Conservation (phyloP, 116 monocot genomes). For the Phalaenopsis hybrid region DNA sequence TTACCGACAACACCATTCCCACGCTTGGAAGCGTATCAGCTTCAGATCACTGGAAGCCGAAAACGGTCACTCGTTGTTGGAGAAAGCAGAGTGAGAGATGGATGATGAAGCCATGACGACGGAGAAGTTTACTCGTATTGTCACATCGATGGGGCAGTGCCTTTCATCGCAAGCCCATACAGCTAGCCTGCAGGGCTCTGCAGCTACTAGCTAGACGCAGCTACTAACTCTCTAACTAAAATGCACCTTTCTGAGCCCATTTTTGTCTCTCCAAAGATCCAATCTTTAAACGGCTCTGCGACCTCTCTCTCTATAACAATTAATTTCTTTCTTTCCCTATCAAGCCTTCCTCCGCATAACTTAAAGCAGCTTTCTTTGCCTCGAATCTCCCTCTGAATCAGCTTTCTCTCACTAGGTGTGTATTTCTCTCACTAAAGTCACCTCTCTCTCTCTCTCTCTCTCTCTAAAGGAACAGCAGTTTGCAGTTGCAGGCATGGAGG, state of each 20-base stretch:
- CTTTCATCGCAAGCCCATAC: background rate
- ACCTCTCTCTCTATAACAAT: too few relatives aligned
- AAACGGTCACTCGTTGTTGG: background rate
- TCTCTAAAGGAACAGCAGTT: constrained; percentile 4
- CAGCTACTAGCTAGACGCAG: background rate
- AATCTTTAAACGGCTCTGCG: too few relatives aligned
- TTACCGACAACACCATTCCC: too few relatives aligned
- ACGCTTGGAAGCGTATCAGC: background rate
- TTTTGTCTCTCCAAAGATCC: background rate
- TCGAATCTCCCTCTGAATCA: background rate
- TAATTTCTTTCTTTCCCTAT: background rate
- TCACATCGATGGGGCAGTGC: background rate
- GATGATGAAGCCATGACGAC: too few relatives aligned
- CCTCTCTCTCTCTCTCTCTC: background rate
- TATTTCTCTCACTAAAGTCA: background rate
- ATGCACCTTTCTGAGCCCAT: background rate
- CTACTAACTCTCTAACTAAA: background rate
- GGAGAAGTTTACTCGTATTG: background rate
- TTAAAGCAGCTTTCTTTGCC: background rate
- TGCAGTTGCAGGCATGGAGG: constrained; percentile 3
- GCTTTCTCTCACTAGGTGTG: background rate
- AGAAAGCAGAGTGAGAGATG: too few relatives aligned
- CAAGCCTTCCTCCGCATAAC: background rate
- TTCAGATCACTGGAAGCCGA: background rate
- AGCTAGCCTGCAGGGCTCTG: background rate